Conservation (phyloP, 192 early-diverging fungal species). For the Anaeromyces robustus region DNA sequence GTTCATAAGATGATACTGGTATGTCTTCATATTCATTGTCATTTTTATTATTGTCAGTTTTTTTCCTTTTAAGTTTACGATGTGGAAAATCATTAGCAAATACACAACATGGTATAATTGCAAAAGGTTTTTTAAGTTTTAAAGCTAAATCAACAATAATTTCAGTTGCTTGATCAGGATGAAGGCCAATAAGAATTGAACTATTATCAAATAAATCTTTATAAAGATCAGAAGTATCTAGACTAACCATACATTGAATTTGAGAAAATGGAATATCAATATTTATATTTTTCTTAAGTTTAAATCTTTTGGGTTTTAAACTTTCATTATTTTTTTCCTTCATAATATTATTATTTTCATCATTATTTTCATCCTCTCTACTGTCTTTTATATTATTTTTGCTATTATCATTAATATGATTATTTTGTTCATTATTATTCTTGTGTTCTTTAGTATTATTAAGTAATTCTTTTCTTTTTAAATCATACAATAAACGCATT, state of each 20-base stretch:
- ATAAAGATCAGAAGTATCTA: slow-evolving; percentile 9
- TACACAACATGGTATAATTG: slow-evolving; percentile 40
- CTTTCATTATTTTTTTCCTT: neutral
- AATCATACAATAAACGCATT: slow-evolving; percentile 4
- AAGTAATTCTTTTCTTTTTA: slow-evolving; percentile 17
- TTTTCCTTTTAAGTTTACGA: slow-evolving; percentile 12
- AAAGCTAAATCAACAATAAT: slow-evolving; percentile 33
- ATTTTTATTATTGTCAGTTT: neutral
- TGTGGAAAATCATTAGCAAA: slow-evolving; percentile 31
- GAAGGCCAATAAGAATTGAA: slow-evolving; percentile 31
- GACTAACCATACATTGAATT: neutral
- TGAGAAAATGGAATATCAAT: neutral
- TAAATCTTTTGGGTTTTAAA: neutral
- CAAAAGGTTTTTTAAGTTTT: slow-evolving; percentile 25
- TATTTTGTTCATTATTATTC: neutral
- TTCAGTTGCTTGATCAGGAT: slow-evolving; percentile 44
- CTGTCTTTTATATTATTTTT: slow-evolving; percentile 7
- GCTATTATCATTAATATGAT: neutral
- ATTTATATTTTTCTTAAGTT: neutral
- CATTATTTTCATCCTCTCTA: neutral
- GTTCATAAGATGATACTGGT: neutral
- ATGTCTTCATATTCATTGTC: neutral
- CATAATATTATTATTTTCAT: neutral
- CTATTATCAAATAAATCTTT: slow-evolving; percentile 8
- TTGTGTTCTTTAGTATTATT: slow-evolving; percentile 7